A percentile compares a stretch with the other conserved stretches of the same genome.
Conservation (phyloP, 768 basidiomycete species). For the Fomitopsis serialis region DNA sequence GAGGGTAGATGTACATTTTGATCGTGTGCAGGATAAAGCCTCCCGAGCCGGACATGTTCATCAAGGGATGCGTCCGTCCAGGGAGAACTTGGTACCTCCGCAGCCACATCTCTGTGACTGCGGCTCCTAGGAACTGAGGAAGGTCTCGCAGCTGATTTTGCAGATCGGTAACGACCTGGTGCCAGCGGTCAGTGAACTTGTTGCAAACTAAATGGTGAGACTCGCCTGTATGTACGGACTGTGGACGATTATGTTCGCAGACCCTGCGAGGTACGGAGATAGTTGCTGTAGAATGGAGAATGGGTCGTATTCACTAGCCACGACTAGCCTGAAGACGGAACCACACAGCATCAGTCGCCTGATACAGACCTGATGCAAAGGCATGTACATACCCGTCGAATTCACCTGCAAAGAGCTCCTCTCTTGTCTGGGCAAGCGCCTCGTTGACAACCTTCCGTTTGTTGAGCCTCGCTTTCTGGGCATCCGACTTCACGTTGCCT, state of each 20-base stretch:
- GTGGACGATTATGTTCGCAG: constrained; percentile 81
- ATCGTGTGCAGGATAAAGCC: constrained; percentile 82
- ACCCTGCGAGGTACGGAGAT: constrained; percentile 76
- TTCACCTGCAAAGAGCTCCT: constrained; percentile 80
- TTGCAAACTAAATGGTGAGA: background rate
- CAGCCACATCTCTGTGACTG: constrained; percentile 81
- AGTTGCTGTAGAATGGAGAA: constrained; percentile 73
- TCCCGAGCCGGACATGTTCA: constrained; percentile 86
- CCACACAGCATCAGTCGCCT: background rate
- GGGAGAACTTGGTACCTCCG: constrained; percentile 94
- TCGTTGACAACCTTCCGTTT: constrained; percentile 75
- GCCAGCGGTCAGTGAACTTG: background rate
- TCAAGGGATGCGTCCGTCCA: constrained; percentile 91
- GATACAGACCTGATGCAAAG: background rate
- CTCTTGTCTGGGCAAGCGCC: constrained; percentile 53
- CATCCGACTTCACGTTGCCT: constrained; percentile 58
- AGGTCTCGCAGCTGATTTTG: constrained; percentile 64
- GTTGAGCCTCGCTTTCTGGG: constrained; percentile 62
- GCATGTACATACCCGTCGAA: constrained; percentile 71
- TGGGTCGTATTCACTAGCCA: constrained; percentile 84
- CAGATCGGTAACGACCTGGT: constrained; percentile 69
- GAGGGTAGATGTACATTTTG: constrained; percentile 70
- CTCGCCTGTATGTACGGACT: constrained; percentile 74
- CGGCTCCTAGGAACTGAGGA: constrained; percentile 70
- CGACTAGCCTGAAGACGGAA: constrained; percentile 76